Conservation (phyloP, 192 early-diverging fungal genomes). For the Coemansia sp. region DNA sequence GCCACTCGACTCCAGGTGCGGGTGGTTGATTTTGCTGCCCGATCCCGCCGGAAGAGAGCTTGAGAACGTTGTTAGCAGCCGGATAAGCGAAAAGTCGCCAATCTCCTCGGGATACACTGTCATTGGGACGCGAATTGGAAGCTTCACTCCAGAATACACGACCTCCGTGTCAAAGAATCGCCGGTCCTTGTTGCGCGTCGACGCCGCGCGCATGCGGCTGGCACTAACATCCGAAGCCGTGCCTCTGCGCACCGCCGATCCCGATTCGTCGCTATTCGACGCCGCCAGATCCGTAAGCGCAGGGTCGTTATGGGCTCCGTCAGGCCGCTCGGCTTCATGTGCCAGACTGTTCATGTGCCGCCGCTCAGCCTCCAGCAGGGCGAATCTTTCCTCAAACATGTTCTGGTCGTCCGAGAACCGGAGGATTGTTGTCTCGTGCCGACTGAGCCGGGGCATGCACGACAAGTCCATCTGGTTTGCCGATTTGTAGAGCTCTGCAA, state of each 20-base stretch:
- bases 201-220: conserved; percentile 49
- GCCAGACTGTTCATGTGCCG: conserved; percentile 20
- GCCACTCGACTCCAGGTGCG: conserved; percentile 87
- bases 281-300: conserved; percentile 23
- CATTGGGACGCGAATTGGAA: conserved; percentile 86
- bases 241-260: conserved; percentile 34
- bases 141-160: conserved; percentile 79
- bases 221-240: conserved; percentile 57
- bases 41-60: conserved; percentile 47
- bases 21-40: conserved; percentile 62
- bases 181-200: conserved; percentile 76
- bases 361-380: conserved; percentile 43
- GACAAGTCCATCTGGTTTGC: conserved; percentile 85
- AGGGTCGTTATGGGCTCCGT: conserved; percentile 22
- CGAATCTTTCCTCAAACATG: conserved; percentile 84
- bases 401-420: conserved; percentile 79
- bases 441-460: conserved; percentile 74
- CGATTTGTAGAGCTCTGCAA: conserved; percentile 77
- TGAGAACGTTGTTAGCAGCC: conserved; percentile 74
- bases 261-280: conserved; percentile 34
- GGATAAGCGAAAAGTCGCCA: conserved; percentile 87
- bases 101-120: conserved; percentile 87
- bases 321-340: conserved; percentile 33
- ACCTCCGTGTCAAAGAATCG: conserved; percentile 86
- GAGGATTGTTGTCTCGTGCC: conserved; percentile 80